Percentiles rank a stretch among this genome's conserved stretches.
Evolutionary conservation across 108 stramenopile genomes (phyloP).

Genomic region (Pseudonitzschia multiseries): DNA sequence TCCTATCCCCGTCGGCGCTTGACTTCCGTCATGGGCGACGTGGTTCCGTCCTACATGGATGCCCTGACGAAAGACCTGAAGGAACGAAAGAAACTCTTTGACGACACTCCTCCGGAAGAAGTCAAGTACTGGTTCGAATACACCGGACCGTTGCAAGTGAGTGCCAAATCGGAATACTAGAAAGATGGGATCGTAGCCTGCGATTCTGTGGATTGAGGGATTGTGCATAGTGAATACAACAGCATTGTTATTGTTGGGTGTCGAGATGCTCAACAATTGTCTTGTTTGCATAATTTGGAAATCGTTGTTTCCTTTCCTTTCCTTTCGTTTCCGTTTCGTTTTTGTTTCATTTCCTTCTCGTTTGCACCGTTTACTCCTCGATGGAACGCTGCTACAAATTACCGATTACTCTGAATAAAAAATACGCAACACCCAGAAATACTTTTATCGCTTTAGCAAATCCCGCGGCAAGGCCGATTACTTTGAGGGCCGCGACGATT

Average conservation of each 20-base stretch:
- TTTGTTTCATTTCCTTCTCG: background rate
- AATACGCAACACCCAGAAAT: conserved; percentile 54
- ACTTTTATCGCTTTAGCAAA: conserved; percentile 83
- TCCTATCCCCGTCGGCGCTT: conserved; percentile 15
- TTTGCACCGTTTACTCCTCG: no score
- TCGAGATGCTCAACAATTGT: no score
- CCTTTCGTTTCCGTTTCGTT: no score
- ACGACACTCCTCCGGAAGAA: conserved; percentile 84
- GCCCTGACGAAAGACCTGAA: conserved; percentile 63
- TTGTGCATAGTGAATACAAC: no score
- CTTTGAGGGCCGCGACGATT: conserved; percentile 88
- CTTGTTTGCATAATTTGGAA: no score
- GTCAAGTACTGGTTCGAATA: conserved; percentile 93
- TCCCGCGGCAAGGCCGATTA: conserved; percentile 85
- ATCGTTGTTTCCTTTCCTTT: background rate
- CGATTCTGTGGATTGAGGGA: no score
- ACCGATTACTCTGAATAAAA: no score
- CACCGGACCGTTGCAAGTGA: conserved; percentile 83
- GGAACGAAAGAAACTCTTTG: conserved; percentile 77
- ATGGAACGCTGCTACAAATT: no score
- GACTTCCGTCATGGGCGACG: conserved; percentile 27
- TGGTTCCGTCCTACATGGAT: conserved; percentile 73
- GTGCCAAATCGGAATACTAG: conserved; percentile 8
- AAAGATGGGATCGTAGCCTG: no score
- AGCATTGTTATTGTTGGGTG: no score